Evolutionary conservation across 176 grass and related monocot species (phyloP).

Genomic region (Elaeis guineensis): DNA sequence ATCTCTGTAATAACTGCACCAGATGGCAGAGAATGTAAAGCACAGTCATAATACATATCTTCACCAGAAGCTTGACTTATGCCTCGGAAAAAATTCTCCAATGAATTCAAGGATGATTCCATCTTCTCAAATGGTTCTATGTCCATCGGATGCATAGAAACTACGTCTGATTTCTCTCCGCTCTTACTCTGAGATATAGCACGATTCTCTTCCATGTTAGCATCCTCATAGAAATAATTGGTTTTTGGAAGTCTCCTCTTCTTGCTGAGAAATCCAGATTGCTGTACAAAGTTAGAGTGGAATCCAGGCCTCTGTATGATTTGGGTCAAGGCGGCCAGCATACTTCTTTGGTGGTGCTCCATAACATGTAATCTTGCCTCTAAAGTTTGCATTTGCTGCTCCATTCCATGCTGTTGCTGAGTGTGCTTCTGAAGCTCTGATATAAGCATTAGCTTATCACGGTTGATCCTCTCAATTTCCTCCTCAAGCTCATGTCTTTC

Average conservation of each 20-base stretch:
- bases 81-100: conserved; percentile 74
- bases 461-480: conserved; percentile 62
- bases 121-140: conserved; percentile 75
- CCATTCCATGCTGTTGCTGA: conserved; percentile 38
- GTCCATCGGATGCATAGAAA: conserved; percentile 23
- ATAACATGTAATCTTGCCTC: conserved; percentile 38
- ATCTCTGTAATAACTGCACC: conserved; percentile 51
- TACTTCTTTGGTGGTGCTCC: conserved; percentile 43
- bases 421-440: conserved; percentile 44
- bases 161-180: background rate
- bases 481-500: conserved; percentile 51
- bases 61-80: conserved; percentile 47
- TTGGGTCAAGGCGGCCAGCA: conserved; percentile 32
- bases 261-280: conserved; percentile 38
- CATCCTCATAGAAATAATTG: conserved; percentile 19
- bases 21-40: conserved; percentile 32
- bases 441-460: conserved; percentile 38
- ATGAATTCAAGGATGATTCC: conserved; percentile 76
- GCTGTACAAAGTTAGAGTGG: background rate
- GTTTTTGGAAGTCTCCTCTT: conserved; percentile 58
- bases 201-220: conserved; percentile 3
- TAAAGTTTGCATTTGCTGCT: conserved; percentile 55
- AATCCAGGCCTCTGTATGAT: conserved; percentile 26
- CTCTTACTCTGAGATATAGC: conserved; percentile 18
- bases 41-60: conserved; percentile 52